A percentile compares a stretch with the other conserved stretches of the same genome.
These are phyloP conservation scores for Mycena sp. DNA, from an alignment of 1,284 basidiomycete genomes.

Conservation along the genomic window DNA sequence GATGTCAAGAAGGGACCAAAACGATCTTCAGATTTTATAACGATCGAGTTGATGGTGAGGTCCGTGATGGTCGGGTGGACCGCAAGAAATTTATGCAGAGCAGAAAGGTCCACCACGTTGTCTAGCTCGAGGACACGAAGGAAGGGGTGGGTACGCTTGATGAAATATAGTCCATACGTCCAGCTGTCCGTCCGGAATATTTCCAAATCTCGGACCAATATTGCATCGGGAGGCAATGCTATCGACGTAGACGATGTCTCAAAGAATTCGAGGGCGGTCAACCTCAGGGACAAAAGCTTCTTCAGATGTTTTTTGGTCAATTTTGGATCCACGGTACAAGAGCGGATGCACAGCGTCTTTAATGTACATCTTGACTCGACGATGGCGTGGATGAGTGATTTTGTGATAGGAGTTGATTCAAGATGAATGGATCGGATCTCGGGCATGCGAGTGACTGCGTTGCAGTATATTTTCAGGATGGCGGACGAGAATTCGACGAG, in stretches of 20 bases:
- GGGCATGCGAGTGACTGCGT: conserved; percentile 13
- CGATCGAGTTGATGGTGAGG: conserved; percentile 13
- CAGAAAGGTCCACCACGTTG: conserved; percentile 3
- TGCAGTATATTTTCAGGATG: conserved; percentile 3
- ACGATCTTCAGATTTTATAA: not conserved
- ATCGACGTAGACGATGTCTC: not conserved
- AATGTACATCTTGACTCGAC: conserved; percentile 1
- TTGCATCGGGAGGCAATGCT: not conserved
- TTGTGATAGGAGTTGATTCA: conserved; percentile 10
- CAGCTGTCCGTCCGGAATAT: conserved; percentile 23
- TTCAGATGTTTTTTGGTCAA: not conserved
- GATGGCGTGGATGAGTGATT: conserved; percentile 12
- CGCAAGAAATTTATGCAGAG: conserved; percentile 12
- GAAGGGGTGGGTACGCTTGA: conserved; percentile 15
- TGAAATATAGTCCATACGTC: conserved; percentile 11
- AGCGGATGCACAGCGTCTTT: conserved; percentile 13
- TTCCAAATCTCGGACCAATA: conserved; percentile 12
- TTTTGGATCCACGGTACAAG: conserved; percentile 5
- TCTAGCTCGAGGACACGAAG: conserved; percentile 25
- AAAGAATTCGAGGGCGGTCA: conserved; percentile 16
- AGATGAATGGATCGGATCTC: conserved; percentile 13
- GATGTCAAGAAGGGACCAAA: not conserved
- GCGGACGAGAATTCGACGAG: not conserved
- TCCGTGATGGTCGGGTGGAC: conserved; percentile 19
- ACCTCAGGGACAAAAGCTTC: not conserved